Evolutionary conservation across 148 eudicot species (phyloP).

Genomic region (Rhododendron williamsianum): DNA sequence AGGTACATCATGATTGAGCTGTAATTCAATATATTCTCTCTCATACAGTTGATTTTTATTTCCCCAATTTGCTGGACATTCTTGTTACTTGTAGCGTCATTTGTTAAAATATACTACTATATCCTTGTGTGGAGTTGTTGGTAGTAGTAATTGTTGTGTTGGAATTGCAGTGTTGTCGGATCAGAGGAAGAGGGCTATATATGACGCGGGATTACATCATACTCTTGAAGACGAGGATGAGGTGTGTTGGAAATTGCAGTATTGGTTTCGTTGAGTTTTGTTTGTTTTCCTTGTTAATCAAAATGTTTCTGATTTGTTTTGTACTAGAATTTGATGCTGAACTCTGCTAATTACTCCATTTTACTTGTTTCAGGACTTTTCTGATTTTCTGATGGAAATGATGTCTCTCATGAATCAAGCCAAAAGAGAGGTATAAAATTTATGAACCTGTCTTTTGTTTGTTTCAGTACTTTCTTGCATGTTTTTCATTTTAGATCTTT

Average conservation of each 20-base stretch:
- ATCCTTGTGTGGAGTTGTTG: neutral
- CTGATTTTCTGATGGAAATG: slow-evolving; percentile 79
- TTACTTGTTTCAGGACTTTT: slow-evolving; percentile 46
- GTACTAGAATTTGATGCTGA: neutral
- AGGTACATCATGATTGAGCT: slow-evolving; percentile 30
- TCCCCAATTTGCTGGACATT: no score
- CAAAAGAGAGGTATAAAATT: slow-evolving; percentile 49
- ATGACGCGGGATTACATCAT: slow-evolving; percentile 70
- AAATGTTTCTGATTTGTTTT: neutral
- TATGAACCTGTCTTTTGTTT: neutral
- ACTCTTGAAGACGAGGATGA: slow-evolving; percentile 58
- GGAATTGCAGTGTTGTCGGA: slow-evolving; percentile 67
- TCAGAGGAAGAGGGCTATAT: slow-evolving; percentile 50
- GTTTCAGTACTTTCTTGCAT: neutral
- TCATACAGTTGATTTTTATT: neutral
- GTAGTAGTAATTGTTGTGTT: neutral
- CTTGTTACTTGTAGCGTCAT: neutral
- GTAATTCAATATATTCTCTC: neutral
- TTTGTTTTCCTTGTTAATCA: neutral
- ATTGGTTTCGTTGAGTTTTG: neutral
- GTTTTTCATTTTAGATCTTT: no score
- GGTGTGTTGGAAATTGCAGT: slow-evolving; percentile 23
- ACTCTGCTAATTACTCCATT: neutral
- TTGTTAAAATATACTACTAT: neutral
- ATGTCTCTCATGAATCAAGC: slow-evolving; percentile 52